phyloP scores from a whole-genome alignment of 495 filamentous ascomycete genomes.

The Collariella sp. region DNA sequence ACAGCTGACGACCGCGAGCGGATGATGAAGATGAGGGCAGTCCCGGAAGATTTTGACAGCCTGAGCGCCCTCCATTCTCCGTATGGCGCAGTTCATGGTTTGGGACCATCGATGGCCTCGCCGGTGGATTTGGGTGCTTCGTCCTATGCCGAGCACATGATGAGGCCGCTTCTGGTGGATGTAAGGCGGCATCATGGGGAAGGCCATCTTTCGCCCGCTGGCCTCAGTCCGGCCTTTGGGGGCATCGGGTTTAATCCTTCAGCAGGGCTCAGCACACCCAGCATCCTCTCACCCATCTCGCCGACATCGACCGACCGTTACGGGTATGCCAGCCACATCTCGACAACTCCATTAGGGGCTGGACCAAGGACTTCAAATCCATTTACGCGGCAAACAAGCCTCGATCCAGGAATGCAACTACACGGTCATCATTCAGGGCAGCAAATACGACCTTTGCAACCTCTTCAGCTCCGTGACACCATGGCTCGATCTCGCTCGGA shows the following conservation, averaged over 20 bases:
- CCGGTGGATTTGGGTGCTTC: conserved; percentile 46
- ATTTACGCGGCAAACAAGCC: conserved; percentile 44
- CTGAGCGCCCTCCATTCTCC: conserved; percentile 83
- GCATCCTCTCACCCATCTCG: conserved; percentile 48
- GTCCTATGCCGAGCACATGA: conserved; percentile 45
- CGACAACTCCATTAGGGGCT: conserved; percentile 37
- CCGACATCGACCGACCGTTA: conserved; percentile 44
- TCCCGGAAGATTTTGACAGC: conserved; percentile 89
- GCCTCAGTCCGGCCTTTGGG: conserved; percentile 54
- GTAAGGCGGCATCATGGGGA: conserved; percentile 48
- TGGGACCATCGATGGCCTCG: conserved; percentile 49
- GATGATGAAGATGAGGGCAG: conserved; percentile 85
- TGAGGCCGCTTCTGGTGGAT: conserved; percentile 54
- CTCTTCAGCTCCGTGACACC: conserved; percentile 51
- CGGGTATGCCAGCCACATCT: conserved; percentile 43
- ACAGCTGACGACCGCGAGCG: conserved; percentile 88
- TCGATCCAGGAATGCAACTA: conserved; percentile 41
- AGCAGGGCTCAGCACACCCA: conserved; percentile 37
- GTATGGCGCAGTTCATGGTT: conserved; percentile 46
- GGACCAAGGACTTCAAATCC: conserved; percentile 47
- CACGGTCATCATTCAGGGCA: conserved; percentile 34
- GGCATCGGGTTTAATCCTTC: conserved; percentile 50
- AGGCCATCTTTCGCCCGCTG: conserved; percentile 52
- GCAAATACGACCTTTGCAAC: conserved; percentile 44
- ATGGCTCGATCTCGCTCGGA: conserved; percentile 52